Percentiles rank a stretch among this genome's conserved stretches.
These are phyloP conservation scores for Pythium folliculosum DNA, from an alignment of 352 stramenopile species.

Conservation along the genomic window DNA sequence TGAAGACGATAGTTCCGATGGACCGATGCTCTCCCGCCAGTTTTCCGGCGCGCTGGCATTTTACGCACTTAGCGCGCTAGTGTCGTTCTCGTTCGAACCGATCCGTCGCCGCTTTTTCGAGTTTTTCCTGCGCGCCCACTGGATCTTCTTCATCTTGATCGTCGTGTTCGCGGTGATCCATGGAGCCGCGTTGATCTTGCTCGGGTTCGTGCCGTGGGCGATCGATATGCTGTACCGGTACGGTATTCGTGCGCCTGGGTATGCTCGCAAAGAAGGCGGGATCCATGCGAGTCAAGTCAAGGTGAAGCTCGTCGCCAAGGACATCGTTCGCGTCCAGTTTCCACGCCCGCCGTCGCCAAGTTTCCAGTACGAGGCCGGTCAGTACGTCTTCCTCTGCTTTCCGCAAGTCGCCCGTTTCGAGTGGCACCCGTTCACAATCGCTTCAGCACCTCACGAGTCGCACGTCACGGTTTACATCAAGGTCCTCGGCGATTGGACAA, in stretches of 20 bases:
- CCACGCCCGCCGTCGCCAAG: constrained; percentile 21
- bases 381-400: constrained; percentile 86
- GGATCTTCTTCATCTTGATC: constrained; percentile 50
- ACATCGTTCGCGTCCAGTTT: constrained; percentile 52
- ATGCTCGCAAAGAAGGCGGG: constrained; percentile 23
- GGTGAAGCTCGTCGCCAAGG: constrained; percentile 19
- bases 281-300: constrained; percentile 19
- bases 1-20: not conserved
- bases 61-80: constrained; percentile 35
- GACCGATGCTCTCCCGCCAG: not conserved
- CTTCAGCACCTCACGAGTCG: constrained; percentile 65
- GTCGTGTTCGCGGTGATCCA: constrained; percentile 45
- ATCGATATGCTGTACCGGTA: constrained; percentile 48
- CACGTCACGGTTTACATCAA: constrained; percentile 73
- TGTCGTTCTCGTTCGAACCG: constrained; percentile 36
- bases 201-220: constrained; percentile 38
- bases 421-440: constrained; percentile 91
- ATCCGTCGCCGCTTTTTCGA: constrained; percentile 56
- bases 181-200: constrained; percentile 32
- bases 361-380: constrained; percentile 48
- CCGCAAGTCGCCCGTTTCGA: constrained; percentile 58
- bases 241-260: constrained; percentile 28
- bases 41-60: constrained; percentile 31
- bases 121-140: constrained; percentile 52
- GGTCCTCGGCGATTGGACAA: constrained; percentile 64